A percentile compares a stretch with the other conserved stretches of the same genome.
These are phyloP conservation scores for Acanthamoeba quina DNA, from an alignment of 208 protist genomes.

Conservation along the genomic window DNA sequence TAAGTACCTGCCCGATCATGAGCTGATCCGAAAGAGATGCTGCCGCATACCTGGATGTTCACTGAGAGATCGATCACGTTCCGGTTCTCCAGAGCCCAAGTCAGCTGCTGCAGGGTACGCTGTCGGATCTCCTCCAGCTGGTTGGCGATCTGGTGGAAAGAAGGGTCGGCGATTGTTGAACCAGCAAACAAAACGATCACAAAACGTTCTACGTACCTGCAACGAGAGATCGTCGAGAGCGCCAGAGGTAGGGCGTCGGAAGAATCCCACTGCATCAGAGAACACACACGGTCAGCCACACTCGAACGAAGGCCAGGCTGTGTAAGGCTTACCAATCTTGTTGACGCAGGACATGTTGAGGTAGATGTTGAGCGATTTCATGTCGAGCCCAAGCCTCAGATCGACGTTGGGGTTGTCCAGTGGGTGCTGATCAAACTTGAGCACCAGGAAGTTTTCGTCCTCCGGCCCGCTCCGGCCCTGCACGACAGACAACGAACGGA, in stretches of 20 bases:
- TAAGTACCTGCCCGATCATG: no score
- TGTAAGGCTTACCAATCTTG: conserved; percentile 24
- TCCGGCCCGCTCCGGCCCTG: background rate
- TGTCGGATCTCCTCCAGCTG: conserved; percentile 63
- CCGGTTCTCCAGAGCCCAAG: conserved; percentile 53
- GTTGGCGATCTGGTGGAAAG: background rate
- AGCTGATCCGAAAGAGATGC: no score
- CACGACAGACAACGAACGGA: background rate
- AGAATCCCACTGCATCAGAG: conserved; percentile 5
- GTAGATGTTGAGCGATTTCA: conserved; percentile 63
- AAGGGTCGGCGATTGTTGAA: background rate
- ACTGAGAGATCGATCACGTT: conserved; percentile 56
- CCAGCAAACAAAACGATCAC: no score
- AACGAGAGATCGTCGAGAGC: conserved; percentile 34
- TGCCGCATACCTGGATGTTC: conserved; percentile 3
- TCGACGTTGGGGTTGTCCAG: conserved; percentile 54
- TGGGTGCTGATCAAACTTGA: conserved; percentile 40
- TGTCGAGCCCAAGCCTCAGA: conserved; percentile 33
- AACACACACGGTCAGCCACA: background rate
- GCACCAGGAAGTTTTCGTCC: conserved; percentile 30
- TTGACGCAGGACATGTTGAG: conserved; percentile 65
- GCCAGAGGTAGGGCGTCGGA: conserved; percentile 23
- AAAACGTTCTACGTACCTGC: background rate
- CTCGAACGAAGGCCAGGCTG: background rate
- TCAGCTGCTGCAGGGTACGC: conserved; percentile 26